phyloP scores from a whole-genome alignment of 257 asterid species.

The Lycium ferocissimum region DNA sequence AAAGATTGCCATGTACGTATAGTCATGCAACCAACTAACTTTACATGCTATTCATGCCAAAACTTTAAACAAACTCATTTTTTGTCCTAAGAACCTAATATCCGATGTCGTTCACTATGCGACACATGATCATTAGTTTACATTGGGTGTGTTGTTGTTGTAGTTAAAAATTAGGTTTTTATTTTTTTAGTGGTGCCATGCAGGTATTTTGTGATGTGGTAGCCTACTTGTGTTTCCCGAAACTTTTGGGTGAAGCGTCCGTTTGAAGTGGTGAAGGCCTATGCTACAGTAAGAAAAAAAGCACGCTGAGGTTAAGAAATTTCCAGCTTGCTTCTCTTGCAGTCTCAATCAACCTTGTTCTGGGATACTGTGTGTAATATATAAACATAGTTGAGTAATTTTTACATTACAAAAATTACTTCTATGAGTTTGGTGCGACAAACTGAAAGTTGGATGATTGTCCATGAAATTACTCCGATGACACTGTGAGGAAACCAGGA shows the following conservation, averaged over 20 bases:
- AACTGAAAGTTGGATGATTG: background rate
- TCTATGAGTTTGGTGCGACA: background rate
- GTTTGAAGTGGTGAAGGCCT: too few species aligned
- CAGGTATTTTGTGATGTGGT: too few species aligned
- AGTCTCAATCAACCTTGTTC: too few species aligned
- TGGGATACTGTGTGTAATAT: background rate
- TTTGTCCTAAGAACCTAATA: background rate
- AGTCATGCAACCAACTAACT: background rate
- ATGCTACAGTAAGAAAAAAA: too few species aligned
- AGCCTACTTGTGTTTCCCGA: background rate
- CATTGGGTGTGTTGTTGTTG: background rate
- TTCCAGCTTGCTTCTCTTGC: too few species aligned
- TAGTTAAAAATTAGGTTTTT: background rate
- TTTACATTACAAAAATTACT: background rate
- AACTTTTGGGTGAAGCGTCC: too few species aligned
- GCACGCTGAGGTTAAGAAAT: too few species aligned
- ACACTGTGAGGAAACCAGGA: background rate
- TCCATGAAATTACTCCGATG: background rate
- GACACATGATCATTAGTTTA: background rate
- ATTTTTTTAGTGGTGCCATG: background rate
- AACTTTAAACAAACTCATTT: background rate
- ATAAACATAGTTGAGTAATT: background rate
- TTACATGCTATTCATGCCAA: background rate
- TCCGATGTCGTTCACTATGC: background rate
- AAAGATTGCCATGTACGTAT: background rate